Evolutionary conservation across 768 basidiomycete genomes (phyloP).

Genomic region (Austroboletus eburneus): DNA sequence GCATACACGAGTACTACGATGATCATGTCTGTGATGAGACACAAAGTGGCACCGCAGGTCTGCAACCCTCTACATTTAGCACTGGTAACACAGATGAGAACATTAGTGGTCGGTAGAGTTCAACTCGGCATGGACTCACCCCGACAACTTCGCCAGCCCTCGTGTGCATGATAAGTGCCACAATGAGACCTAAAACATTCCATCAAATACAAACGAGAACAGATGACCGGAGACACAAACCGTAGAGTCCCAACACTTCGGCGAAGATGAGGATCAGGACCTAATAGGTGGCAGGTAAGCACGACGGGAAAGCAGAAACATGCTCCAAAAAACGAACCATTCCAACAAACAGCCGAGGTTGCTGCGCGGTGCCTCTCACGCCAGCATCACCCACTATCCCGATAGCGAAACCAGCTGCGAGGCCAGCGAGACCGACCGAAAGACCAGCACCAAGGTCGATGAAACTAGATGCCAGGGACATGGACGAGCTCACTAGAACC

Average conservation of each 20-base stretch:
- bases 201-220: neutral
- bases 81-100: conserved; percentile 10
- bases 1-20: too few relatives aligned
- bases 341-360: conserved; percentile 89
- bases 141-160: conserved; percentile 36
- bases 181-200: conserved; percentile 62
- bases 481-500: conserved; percentile 56
- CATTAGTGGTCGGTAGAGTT: neutral
- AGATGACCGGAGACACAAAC: conserved; percentile 31
- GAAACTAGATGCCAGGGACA: conserved; percentile 93
- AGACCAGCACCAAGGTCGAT: conserved; percentile 93
- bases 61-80: too few relatives aligned
- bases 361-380: conserved; percentile 96
- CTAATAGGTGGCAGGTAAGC: conserved; percentile 35
- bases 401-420: conserved; percentile 96
- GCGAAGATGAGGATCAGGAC: conserved; percentile 98
- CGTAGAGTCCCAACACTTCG: conserved; percentile 91
- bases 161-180: conserved; percentile 95
- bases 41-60: too few relatives aligned
- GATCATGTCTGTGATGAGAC: too few relatives aligned
- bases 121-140: conserved; percentile 6
- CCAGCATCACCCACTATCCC: conserved; percentile 99
- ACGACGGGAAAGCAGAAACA: neutral
- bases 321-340: conserved; percentile 55
- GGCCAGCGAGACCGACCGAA: conserved; percentile 88